Percentiles rank a stretch among this genome's conserved stretches.
Evolutionary conservation across 208 protist genomes (phyloP).

Genomic region (Crithidia bombi): DNA sequence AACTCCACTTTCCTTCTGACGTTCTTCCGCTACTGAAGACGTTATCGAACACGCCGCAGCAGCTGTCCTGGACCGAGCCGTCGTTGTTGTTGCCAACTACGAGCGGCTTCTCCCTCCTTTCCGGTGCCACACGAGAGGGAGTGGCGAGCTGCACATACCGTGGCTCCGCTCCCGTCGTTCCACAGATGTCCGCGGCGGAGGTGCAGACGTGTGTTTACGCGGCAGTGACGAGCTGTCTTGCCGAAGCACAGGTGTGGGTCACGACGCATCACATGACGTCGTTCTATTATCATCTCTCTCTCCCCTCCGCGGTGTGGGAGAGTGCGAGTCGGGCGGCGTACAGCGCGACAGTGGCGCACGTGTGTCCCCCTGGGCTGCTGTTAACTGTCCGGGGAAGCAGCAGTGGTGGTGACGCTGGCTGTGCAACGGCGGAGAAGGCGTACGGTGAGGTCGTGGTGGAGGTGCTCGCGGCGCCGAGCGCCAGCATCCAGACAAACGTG

Average conservation of each 20-base stretch:
- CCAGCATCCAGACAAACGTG: constrained; percentile 20
- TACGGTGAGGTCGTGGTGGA: constrained; percentile 2
- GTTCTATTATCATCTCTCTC: constrained; percentile 25
- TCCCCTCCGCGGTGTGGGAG: constrained; percentile 19
- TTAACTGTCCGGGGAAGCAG: background rate
- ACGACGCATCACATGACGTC: background rate
- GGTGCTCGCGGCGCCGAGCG: constrained; percentile 26
- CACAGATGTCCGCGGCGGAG: background rate
- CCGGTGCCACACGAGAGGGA: background rate
- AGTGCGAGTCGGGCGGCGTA: constrained; percentile 19
- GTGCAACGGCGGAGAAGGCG: background rate
- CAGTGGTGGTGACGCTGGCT: background rate
- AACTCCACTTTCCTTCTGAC: constrained; percentile 34
- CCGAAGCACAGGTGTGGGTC: constrained; percentile 11
- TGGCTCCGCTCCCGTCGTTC: background rate
- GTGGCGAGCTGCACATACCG: background rate
- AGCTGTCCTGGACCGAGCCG: background rate
- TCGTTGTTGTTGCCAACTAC: background rate
- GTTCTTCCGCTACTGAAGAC: constrained; percentile 26
- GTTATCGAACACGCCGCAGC: background rate
- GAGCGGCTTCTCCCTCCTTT: background rate
- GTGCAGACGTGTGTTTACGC: background rate
- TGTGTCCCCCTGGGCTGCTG: constrained; percentile 34
- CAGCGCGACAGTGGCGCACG: constrained; percentile 17
- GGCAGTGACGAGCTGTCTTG: background rate